Conservation (phyloP, 345 rosid species). For the Rubroshorea leprosula region DNA sequence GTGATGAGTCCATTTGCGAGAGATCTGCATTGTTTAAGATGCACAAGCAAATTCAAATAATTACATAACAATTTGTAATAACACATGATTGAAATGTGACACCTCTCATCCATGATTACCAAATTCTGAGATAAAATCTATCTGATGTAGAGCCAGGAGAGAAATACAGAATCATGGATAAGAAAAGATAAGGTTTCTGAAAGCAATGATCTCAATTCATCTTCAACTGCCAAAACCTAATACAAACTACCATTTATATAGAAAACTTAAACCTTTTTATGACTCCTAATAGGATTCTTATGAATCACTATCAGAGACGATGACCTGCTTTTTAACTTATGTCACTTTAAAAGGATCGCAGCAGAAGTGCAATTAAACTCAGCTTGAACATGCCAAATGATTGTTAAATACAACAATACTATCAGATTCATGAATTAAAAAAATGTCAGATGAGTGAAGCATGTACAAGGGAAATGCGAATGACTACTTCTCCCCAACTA, state of each 20-base stretch:
- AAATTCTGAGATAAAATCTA: no score
- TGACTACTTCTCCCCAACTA: background rate
- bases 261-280: no score
- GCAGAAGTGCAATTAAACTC: background rate
- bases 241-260: no score
- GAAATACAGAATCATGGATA: no score
- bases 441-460: background rate
- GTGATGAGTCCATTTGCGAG: slow-evolving; percentile 90
- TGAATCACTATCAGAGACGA: background rate
- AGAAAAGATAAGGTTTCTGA: no score
- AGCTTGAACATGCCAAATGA: background rate
- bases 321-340: background rate
- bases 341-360: background rate
- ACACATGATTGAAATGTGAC: background rate
- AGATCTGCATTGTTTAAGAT: slow-evolving; percentile 45
- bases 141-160: no score
- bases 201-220: no score
- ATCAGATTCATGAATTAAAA: background rate
- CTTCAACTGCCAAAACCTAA: no score
- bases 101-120: background rate
- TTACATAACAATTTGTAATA: background rate
- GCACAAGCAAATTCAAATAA: slow-evolving; percentile 2
- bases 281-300: no score
- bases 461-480: background rate
- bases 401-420: background rate